These are phyloP conservation scores for Sarocladiaceae sp. DNA, from an alignment of 2,329 filamentous ascomycete species.

Conservation along the genomic window DNA sequence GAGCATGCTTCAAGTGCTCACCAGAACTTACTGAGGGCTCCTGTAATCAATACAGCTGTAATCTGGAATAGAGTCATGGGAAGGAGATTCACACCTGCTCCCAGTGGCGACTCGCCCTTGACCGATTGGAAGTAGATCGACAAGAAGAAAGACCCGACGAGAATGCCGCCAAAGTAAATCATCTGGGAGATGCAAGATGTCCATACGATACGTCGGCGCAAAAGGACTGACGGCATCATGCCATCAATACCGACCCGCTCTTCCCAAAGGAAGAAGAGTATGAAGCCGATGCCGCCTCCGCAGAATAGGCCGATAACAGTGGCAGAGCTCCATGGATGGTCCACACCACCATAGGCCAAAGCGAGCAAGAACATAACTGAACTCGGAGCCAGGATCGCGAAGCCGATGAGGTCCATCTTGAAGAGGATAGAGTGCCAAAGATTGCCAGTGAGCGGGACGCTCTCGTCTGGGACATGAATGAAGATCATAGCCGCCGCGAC, in stretches of 20 bases:
- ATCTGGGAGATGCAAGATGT: constrained; percentile 18
- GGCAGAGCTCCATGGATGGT: constrained; percentile 19
- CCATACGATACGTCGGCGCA: constrained; percentile 34
- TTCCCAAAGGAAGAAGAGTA: constrained; percentile 37
- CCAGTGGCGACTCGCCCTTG: constrained; percentile 30
- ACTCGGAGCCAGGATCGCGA: background rate
- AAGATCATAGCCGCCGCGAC: background rate
- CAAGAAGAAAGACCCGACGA: constrained; percentile 37
- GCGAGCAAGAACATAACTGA: background rate
- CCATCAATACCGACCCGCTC: constrained; percentile 36
- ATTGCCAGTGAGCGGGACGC: background rate
- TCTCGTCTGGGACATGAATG: background rate
- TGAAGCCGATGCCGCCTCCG: constrained; percentile 26
- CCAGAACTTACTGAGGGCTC: constrained; percentile 25
- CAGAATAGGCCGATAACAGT: constrained; percentile 36
- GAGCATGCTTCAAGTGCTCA: constrained; percentile 19
- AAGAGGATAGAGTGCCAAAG: background rate
- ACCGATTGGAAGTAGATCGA: constrained; percentile 45
- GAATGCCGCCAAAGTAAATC: constrained; percentile 19
- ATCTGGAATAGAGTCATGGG: constrained; percentile 34
- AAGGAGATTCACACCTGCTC: constrained; percentile 34
- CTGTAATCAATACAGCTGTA: constrained; percentile 29
- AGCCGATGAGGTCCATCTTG: constrained; percentile 4
- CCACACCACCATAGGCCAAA: background rate
- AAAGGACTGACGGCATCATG: constrained; percentile 40